Evolutionary conservation across 2,329 filamentous ascomycete genomes (phyloP), one percentile per base, ranked within the genome.

Genomic region (Chaetomiaceae sp.): DNA sequence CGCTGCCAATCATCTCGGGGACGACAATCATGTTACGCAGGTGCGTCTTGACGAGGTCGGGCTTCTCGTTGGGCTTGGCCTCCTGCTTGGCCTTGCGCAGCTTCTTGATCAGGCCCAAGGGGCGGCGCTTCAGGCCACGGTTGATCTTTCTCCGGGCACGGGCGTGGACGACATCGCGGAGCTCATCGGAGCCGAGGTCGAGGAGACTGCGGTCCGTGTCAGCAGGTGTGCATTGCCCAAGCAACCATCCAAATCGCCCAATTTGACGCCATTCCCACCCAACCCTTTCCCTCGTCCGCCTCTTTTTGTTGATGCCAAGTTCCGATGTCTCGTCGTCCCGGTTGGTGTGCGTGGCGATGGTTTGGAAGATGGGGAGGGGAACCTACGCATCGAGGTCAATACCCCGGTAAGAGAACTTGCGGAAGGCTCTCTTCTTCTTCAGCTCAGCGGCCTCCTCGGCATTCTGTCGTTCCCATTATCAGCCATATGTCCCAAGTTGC

Each of bases 51-150:
- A 97, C 92, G 71, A 94, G 84, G 74, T 96, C 91, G 74, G 92
- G 92, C 89, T 97, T 96, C 91, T 97, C 92, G 81, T 99, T 99
- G 75, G 94, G 94, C 82, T 89, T 90, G 69, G 91, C 91, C 82
- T 96, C 91, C 80, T 95, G 90, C 88, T 96, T 96, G 68, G 94
- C 88, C 85, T 96, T 97, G 77, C 94, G 92, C 72, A 99, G 90
- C 87, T 99, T 99, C 90, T 97, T 97, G 87, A 99, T 97, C 72
- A 99, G 83, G 70, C 94, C 94, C 94, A 99, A 97, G 71, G 94
- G 94, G 84, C 95, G 95, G 83, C 94, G 91, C 89, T 97, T 99
- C 71, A 99, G 88, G 72, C 94, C 94, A 68, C 94, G 92, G 88
- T 97, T 97, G 88, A 99, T 97, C 76, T 95, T 86, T 78, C 94